These are phyloP conservation scores for Solanum aculeatissimum DNA, from an alignment of 305 asterid species.

Conservation along the genomic window DNA sequence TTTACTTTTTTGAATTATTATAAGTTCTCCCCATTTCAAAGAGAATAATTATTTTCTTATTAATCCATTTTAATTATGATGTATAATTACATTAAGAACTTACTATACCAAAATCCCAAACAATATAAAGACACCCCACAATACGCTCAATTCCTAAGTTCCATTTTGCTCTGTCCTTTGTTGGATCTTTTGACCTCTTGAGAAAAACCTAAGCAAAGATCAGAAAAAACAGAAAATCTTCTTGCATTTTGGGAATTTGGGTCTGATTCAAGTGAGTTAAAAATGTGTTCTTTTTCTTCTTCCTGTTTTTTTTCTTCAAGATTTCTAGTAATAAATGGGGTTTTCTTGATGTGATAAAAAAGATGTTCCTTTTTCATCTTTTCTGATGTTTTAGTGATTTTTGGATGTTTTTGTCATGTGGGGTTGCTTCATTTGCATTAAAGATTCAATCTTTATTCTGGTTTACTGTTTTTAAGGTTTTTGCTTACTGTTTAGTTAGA, in stretches of 20 bases:
- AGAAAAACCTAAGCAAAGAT: neutral
- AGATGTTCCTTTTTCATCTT: neutral
- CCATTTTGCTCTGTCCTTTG: neutral
- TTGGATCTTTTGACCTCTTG: neutral
- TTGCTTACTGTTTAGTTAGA: neutral
- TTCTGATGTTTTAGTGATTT: neutral
- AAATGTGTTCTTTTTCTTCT: neutral
- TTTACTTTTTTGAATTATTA: too few species aligned
- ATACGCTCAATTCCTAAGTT: neutral
- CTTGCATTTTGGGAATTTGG: neutral
- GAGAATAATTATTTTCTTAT: too few species aligned
- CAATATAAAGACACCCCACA: neutral
- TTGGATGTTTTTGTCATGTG: neutral
- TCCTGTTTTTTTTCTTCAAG: neutral
- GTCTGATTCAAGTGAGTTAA: neutral
- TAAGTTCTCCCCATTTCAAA: neutral
- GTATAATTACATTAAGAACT: too few species aligned
- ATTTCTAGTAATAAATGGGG: neutral
- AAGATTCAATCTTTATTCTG: neutral
- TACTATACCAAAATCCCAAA: neutral
- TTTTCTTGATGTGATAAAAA: neutral
- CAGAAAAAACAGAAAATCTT: neutral
- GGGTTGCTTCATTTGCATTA: neutral
- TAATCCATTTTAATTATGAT: neutral
- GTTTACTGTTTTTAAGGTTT: neutral